phyloP scores from a whole-genome alignment of 345 rosid species.

The Eucalyptus sp. region DNA sequence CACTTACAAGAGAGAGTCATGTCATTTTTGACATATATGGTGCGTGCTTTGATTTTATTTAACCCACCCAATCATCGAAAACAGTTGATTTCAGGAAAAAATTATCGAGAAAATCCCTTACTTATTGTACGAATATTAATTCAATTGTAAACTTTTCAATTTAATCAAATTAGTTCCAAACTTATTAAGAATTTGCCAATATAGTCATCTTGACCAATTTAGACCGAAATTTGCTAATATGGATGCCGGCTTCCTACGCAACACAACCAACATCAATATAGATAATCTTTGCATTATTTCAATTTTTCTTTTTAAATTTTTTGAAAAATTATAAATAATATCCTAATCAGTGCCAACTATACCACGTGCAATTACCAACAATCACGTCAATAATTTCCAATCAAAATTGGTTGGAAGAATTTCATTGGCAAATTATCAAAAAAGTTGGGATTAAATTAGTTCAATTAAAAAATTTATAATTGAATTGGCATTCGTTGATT shows the following conservation, averaged over 20 bases:
- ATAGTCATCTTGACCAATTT: neutral
- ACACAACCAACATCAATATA: neutral
- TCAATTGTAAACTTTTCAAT: too few species aligned
- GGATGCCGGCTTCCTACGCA: too few species aligned
- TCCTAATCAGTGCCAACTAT: rapidly evolving
- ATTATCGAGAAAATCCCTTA: neutral
- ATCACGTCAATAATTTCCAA: neutral
- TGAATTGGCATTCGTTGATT: neutral
- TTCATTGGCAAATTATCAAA: neutral
- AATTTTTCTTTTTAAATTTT: too few species aligned
- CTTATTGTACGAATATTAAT: neutral
- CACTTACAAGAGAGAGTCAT: neutral
- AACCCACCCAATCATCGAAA: neutral
- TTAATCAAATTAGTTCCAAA: neutral
- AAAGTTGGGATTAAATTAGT: neutral
- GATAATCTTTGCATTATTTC: too few species aligned
- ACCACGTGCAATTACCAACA: neutral
- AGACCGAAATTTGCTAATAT: neutral
- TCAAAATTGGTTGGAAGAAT: neutral
- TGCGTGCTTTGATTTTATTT: neutral
- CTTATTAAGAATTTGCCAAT: too few species aligned
- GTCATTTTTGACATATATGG: neutral
- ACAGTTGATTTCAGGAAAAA: neutral
- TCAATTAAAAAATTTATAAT: neutral
- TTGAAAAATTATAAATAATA: too few species aligned